A percentile compares a stretch with the other conserved stretches of the same genome.
Evolutionary conservation across 352 stramenopile species (phyloP).

Genomic region (Globisporangium perplexum): DNA sequence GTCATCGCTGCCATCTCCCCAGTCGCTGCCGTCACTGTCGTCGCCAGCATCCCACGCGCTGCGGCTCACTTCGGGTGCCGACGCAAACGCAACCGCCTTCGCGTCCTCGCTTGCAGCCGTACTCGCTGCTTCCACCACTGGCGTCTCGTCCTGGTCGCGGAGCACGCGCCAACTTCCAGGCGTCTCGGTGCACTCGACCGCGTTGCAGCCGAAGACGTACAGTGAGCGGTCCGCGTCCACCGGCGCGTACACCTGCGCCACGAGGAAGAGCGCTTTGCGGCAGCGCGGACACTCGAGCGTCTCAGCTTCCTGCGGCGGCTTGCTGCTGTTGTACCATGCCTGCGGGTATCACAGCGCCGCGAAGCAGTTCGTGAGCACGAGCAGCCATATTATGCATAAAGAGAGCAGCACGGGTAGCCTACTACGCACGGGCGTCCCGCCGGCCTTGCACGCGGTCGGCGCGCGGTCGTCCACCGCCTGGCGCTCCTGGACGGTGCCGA

Average conservation of each 20-base stretch:
- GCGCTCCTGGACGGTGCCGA: slow-evolving; percentile 64
- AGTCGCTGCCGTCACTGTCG: slow-evolving; percentile 64
- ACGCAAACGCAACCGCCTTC: not conserved
- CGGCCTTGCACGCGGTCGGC: slow-evolving; percentile 72
- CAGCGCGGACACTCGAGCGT: slow-evolving; percentile 57
- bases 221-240: slow-evolving; percentile 67
- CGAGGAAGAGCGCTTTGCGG: slow-evolving; percentile 48
- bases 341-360: slow-evolving; percentile 9
- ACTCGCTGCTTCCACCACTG: slow-evolving; percentile 3
- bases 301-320: slow-evolving; percentile 29
- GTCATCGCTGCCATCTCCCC: slow-evolving; percentile 56
- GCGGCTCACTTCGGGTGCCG: slow-evolving; percentile 8
- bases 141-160: slow-evolving; percentile 38
- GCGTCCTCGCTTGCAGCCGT: not conserved
- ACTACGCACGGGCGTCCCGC: slow-evolving; percentile 56
- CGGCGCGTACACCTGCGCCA: slow-evolving; percentile 75
- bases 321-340: slow-evolving; percentile 41
- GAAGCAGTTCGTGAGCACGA: not conserved
- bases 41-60: slow-evolving; percentile 17
- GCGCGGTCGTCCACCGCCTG: slow-evolving; percentile 58
- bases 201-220: slow-evolving; percentile 86
- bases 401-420: not conserved
- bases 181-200: slow-evolving; percentile 53
- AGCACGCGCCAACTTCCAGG: slow-evolving; percentile 70
- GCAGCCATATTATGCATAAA: too few species aligned